phyloP scores from a whole-genome alignment of 108 stramenopile species.

The Pseudonitzschia multistriata region DNA sequence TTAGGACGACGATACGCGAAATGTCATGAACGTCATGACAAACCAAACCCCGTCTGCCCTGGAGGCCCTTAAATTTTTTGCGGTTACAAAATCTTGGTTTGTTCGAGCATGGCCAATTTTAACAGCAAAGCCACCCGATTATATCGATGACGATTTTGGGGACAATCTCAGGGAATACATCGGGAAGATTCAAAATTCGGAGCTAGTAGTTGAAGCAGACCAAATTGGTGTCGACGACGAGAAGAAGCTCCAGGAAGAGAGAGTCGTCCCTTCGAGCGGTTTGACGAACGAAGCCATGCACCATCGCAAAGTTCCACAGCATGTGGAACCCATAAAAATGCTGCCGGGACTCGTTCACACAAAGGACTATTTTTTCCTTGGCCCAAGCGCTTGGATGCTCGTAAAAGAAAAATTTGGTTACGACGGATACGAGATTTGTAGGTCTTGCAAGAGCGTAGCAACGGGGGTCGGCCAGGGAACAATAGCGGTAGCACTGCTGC shows the following conservation, averaged over 20 bases:
- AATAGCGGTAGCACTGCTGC: slow-evolving; percentile 1
- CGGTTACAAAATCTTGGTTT: slow-evolving; percentile 47
- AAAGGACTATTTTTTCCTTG: slow-evolving; percentile 47
- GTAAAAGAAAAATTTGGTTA: slow-evolving; percentile 47
- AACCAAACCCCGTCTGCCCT: neutral
- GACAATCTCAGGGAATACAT: slow-evolving; percentile 28
- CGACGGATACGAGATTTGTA: slow-evolving; percentile 31
- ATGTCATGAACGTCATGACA: slow-evolving; percentile 45
- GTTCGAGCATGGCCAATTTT: slow-evolving; percentile 38
- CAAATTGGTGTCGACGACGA: neutral
- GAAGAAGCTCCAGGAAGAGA: neutral
- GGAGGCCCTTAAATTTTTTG: slow-evolving; percentile 36
- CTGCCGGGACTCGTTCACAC: slow-evolving; percentile 27
- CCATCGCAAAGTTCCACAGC: neutral
- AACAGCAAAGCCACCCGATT: neutral
- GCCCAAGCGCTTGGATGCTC: slow-evolving; percentile 47
- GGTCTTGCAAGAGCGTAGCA: slow-evolving; percentile 6
- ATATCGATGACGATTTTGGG: neutral
- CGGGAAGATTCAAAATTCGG: slow-evolving; percentile 29
- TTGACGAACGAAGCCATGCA: slow-evolving; percentile 6
- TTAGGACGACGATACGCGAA: slow-evolving; percentile 49
- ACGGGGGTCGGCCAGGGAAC: neutral
- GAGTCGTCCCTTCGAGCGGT: too few relatives aligned
- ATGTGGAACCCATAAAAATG: slow-evolving; percentile 12
- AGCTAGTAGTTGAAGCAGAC: slow-evolving; percentile 15